A percentile compares a stretch with the other conserved stretches of the same genome.
Evolutionary conservation across 768 basidiomycete genomes (phyloP).

Genomic region (Boletus speciosus): DNA sequence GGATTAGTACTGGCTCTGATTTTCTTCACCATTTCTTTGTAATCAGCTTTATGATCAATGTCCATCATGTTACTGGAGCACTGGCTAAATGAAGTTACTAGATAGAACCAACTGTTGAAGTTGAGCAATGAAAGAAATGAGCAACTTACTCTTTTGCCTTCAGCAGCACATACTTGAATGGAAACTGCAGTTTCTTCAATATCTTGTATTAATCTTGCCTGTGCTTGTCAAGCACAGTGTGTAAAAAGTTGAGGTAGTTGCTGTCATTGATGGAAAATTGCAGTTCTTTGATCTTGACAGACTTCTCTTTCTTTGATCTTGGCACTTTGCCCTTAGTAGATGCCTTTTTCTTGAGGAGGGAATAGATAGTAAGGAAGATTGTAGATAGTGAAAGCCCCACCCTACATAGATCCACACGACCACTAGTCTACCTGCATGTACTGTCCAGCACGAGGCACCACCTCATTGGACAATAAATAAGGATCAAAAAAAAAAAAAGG

Average conservation of each 20-base stretch:
- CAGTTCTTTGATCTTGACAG: slow-evolving; percentile 4
- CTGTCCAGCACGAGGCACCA: no score
- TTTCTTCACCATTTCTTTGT: slow-evolving; percentile 17
- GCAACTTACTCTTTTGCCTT: slow-evolving; percentile 2
- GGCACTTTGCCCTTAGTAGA: neutral
- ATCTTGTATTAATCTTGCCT: slow-evolving; percentile 9
- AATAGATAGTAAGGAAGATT: neutral
- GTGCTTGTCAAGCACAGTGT: slow-evolving; percentile 11
- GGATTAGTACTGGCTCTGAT: no score
- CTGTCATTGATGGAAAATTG: neutral
- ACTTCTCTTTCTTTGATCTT: slow-evolving; percentile 3
- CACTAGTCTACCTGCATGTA: no score
- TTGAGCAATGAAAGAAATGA: neutral
- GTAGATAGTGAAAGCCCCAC: no score
- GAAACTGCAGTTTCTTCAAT: slow-evolving; percentile 17
- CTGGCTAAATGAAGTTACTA: neutral
- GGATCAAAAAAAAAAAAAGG: neutral
- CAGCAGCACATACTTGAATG: slow-evolving; percentile 10
- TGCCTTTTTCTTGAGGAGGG: neutral
- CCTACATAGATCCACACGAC: no score
- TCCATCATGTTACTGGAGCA: neutral
- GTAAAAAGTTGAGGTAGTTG: slow-evolving; percentile 8
- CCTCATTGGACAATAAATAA: no score
- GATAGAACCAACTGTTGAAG: neutral
- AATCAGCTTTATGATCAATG: slow-evolving; percentile 9